Conservation (phyloP, 495 filamentous ascomycete species). For the Cudoniella acicularis region DNA sequence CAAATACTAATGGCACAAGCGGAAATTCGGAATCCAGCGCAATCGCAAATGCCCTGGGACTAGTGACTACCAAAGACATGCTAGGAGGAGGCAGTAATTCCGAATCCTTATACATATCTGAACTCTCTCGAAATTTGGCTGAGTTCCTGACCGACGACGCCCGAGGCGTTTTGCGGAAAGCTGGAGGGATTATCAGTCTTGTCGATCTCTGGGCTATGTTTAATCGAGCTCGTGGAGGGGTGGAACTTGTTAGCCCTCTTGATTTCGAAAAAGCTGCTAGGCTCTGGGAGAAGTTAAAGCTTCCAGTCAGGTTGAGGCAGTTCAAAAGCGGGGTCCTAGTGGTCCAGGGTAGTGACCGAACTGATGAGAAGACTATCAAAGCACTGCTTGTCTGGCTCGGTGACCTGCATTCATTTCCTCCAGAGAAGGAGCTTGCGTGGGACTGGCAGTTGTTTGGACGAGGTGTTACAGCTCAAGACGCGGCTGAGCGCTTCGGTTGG, state of each 20-base stretch:
- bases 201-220: slow-evolving; percentile 97
- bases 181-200: slow-evolving; percentile 91
- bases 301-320: slow-evolving; percentile 80
- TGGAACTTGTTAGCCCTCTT: slow-evolving; percentile 86
- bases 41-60: slow-evolving; percentile 78
- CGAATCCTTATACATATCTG: slow-evolving; percentile 60
- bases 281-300: slow-evolving; percentile 81
- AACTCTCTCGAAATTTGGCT: slow-evolving; percentile 83
- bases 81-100: slow-evolving; percentile 37
- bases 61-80: slow-evolving; percentile 94
- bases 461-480: slow-evolving; percentile 85
- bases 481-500: slow-evolving; percentile 91
- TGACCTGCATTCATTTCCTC: slow-evolving; percentile 63
- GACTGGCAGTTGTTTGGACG: slow-evolving; percentile 73
- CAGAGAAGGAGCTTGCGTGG: slow-evolving; percentile 63
- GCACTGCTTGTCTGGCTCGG: slow-evolving; percentile 72
- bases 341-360: slow-evolving; percentile 83
- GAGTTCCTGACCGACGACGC: slow-evolving; percentile 93
- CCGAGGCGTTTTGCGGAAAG: slow-evolving; percentile 71
- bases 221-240: slow-evolving; percentile 91
- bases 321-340: slow-evolving; percentile 93
- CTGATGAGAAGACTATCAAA: slow-evolving; percentile 83
- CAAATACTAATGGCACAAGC: slow-evolving; percentile 56
- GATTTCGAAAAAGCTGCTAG: slow-evolving; percentile 89
- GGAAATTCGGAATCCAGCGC: slow-evolving; percentile 73